Base-by-base conservation (phyloP, 2,329 filamentous ascomycete genomes). In the Colletotrichum sp. region DNA sequence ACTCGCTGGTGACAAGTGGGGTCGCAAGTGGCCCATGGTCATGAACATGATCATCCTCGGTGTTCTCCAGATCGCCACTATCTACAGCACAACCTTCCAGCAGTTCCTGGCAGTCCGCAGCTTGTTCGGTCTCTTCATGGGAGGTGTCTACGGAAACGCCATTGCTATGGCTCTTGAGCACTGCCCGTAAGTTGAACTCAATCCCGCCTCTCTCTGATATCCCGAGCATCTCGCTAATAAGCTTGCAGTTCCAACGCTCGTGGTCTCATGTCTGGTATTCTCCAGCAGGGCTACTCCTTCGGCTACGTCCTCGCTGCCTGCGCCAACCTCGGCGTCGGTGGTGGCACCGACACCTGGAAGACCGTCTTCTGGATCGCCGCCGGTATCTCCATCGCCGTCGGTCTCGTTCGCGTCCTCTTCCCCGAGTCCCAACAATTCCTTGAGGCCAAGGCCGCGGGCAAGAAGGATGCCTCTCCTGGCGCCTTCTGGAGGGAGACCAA, bases 11-110 rank as follows among this genome's bases (percentile, higher is more conserved):
- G 95, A 98, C 84, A 92, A 92, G 78, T 97, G 92, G 82, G 95
- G 95, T 8, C 91, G 95, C 71, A 96, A 96, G 85, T 95, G 94
- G 93, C 94, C 95, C 60, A 95, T 96, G 93, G 93, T 96, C 10
- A 79, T 92, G 80, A 96, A 96, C 87, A 94, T 96, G 92, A 87
- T 96, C 74, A 85, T 95, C 28, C 88, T 95, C 5, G 92, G 92
- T 59, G 78, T 92, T 26, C 85, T 94, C 6, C 92, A 94, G 82
- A 91, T 96, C 74, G 94, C 92, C 28, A 97, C 95, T 21, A 95
- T 95, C 79, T 97, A 95, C 85, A 91, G 92, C 81, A 80, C 83
- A 0, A 96, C 93, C 0, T 97, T 95, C 82, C 83, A 89, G 71
- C 91, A 95, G 80, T 96, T 96, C 83, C 85, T 96, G n/a, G 94